Percentiles rank a stretch among this genome's conserved stretches.
These are phyloP conservation scores for Naganishia sp. DNA, from an alignment of 1,284 basidiomycete species.

Conservation along the genomic window DNA sequence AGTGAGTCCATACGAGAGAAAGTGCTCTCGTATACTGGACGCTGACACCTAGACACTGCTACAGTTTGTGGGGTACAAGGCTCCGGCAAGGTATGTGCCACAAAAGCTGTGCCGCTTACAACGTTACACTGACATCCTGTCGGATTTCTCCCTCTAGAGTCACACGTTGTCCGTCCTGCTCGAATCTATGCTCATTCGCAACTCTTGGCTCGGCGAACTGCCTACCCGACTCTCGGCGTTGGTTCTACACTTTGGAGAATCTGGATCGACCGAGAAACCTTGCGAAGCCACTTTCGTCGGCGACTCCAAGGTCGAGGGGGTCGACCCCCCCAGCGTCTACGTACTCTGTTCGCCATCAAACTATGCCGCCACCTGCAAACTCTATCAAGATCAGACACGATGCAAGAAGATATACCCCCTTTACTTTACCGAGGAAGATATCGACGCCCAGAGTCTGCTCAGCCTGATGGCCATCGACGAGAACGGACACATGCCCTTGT, in stretches of 20 bases:
- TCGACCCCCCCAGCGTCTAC: conserved; percentile 58
- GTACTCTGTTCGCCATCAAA: conserved; percentile 68
- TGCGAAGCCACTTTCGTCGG: conserved; percentile 68
- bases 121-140: background rate
- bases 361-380: conserved; percentile 61
- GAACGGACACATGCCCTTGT: conserved; percentile 64
- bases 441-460: conserved; percentile 66
- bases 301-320: conserved; percentile 49
- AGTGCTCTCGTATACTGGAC: no score
- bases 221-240: conserved; percentile 63
- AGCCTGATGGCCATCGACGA: conserved; percentile 68
- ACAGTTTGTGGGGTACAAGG: conserved; percentile 64
- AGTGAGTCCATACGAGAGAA: no score
- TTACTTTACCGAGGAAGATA: conserved; percentile 62
- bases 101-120: no score
- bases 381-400: conserved; percentile 60
- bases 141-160: conserved; percentile 36
- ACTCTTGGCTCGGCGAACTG: conserved; percentile 58
- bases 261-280: conserved; percentile 61
- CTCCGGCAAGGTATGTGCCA: conserved; percentile 61
- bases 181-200: conserved; percentile 65
- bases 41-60: conserved; percentile 34
- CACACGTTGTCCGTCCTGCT: conserved; percentile 67
- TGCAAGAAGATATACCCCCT: conserved; percentile 62
- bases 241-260: conserved; percentile 69